Percentiles rank a stretch among this genome's conserved stretches.
phyloP scores from a whole-genome alignment of 1,284 basidiomycete genomes.

The Cryptococcus floricola region DNA sequence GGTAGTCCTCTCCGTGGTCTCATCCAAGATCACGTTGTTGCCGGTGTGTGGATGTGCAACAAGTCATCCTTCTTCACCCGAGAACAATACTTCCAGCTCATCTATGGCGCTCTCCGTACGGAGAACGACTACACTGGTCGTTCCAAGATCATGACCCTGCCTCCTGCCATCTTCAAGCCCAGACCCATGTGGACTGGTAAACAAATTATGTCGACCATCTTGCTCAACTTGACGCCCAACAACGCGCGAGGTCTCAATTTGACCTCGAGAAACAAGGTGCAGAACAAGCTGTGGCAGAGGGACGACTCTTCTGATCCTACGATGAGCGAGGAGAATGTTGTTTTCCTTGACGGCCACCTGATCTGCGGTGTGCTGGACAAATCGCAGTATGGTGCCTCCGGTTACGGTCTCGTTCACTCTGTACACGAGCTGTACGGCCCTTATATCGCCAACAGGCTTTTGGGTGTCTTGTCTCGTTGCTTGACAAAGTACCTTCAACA shows the following conservation, averaged over 20 bases:
- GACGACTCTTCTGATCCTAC: constrained; percentile 46
- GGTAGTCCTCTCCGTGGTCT: constrained; percentile 96
- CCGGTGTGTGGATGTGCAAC: constrained; percentile 98
- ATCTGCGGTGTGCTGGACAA: constrained; percentile 94
- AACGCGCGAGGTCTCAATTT: constrained; percentile 81
- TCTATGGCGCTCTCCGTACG: constrained; percentile 90
- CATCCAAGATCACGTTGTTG: constrained; percentile 98
- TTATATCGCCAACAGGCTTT: constrained; percentile 79
- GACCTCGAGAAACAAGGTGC: constrained; percentile 80
- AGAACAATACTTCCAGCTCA: constrained; percentile 93
- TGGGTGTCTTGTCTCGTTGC: constrained; percentile 87
- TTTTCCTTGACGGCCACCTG: constrained; percentile 91
- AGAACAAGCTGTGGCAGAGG: constrained; percentile 70
- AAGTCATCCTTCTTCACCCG: constrained; percentile 92
- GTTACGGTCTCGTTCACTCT: constrained; percentile 95
- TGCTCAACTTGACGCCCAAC: constrained; percentile 84
- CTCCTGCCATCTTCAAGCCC: constrained; percentile 90
- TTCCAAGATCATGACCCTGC: constrained; percentile 73
- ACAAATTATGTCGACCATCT: constrained; percentile 89
- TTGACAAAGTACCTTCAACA: constrained; percentile 98
- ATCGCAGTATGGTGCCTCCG: constrained; percentile 92
- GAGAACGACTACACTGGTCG: constrained; percentile 70
- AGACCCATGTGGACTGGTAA: constrained; percentile 94
- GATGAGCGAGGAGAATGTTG: constrained; percentile 72
- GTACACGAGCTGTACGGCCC: constrained; percentile 98